phyloP scores from a whole-genome alignment of 1,284 basidiomycete genomes.

The Rhizoctonia solani region DNA sequence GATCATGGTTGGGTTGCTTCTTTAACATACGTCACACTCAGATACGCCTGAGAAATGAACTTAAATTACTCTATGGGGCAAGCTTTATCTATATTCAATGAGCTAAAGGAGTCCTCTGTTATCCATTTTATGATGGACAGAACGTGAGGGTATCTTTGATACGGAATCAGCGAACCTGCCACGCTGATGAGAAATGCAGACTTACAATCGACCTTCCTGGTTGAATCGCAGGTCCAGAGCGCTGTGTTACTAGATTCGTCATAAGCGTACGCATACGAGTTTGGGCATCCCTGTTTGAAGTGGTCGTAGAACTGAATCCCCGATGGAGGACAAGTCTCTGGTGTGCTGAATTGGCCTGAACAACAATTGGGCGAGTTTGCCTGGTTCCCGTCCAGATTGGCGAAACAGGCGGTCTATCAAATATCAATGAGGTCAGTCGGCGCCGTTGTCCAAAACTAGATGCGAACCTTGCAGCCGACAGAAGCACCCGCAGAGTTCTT shows the following conservation, averaged over 20 bases:
- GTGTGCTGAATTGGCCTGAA: constrained; percentile 40
- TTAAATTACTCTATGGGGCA: too few species aligned
- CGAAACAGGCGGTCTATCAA: constrained; percentile 1
- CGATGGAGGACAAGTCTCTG: constrained; percentile 39
- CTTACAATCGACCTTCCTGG: constrained; percentile 35
- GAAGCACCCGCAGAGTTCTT: constrained; percentile 30
- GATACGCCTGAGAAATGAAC: too few species aligned
- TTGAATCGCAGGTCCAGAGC: constrained; percentile 21
- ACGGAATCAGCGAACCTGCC: not conserved
- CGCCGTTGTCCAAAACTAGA: not conserved
- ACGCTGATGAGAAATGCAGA: not conserved
- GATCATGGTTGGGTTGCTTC: too few species aligned
- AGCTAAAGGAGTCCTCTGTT: too few species aligned
- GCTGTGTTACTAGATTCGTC: constrained; percentile 42
- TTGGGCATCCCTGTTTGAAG: constrained; percentile 40
- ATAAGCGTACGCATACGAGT: constrained; percentile 40
- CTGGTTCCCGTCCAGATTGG: constrained; percentile 24
- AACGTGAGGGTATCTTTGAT: constrained; percentile 40
- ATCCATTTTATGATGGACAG: too few species aligned
- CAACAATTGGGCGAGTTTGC: constrained; percentile 43
- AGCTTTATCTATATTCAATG: too few species aligned
- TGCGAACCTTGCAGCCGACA: constrained; percentile 35
- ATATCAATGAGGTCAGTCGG: constrained; percentile 11
- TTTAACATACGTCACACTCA: too few species aligned
- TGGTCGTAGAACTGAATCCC: constrained; percentile 39